Evolutionary conservation across 108 stramenopile species (phyloP), one percentile per base, ranked within the genome.

Genomic region (Nitzschia inconspicua): DNA sequence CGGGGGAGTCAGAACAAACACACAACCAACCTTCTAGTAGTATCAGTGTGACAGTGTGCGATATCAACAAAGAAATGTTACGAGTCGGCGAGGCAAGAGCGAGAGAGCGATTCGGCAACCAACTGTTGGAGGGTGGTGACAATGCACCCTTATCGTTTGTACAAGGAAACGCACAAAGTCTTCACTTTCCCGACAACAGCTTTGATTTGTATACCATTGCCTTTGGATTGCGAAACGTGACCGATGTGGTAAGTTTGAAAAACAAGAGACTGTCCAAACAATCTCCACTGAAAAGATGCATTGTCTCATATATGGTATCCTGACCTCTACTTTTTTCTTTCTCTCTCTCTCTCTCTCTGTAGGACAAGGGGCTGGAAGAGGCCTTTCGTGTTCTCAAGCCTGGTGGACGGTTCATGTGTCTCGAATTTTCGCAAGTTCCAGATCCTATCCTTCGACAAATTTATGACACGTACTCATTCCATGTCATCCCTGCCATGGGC

Each of bases 141-240:
- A 60, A 68, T 7, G 43, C 71, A 31, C 77, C 75, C 4, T 65
- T 92, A 34, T 63, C 47, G 4, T 95, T 95, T 53, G 70, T 75
- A 16, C 77, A 97, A 62, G 97, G 95, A 20, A 95, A 99, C 68
- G 98, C 98, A 4, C 95, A 98, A 83, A 42, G 42, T n/a, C 75
- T 99, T 35, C 82, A 88, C 3, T 99, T 98, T 55, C 64, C 65
- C 8, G 89, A 94, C 60, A 72, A 89, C 59, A 60, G 81, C n/a
- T 98, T 98, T 69, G 97, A 99, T 75, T 41, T 95, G 27, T 97
- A 97, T 70, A 99, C 97, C 16, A 98, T 98, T 63, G 94, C 96
- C 5, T 99, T 99, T 80, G 98, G 98, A 5, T 74, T 99, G 43
- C 66, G 98, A 6, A 99, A 99, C 68, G 98, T 99, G 14, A 99